Conservation (phyloP, 139 green algal species). For the Picochlorum sp. region DNA sequence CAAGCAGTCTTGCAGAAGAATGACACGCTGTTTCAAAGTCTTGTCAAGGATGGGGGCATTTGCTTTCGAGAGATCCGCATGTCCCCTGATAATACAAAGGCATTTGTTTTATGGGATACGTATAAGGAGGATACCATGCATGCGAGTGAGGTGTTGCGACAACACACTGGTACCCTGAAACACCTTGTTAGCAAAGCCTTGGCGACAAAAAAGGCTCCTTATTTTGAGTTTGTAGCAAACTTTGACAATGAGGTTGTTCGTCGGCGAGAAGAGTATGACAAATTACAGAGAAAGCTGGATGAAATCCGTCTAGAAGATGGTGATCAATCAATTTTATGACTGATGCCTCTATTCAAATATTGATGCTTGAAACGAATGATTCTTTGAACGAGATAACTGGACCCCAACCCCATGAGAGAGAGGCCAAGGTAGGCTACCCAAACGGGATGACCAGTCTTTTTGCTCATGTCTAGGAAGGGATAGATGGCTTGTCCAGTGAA, state of each 20-base stretch:
- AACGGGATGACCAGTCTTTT: not conserved
- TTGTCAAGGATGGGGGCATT: conserved; percentile 21
- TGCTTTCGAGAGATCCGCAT: conserved; percentile 31
- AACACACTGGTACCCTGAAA: conserved; percentile 6
- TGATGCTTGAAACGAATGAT: conserved; percentile 6
- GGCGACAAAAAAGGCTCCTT: conserved; percentile 19
- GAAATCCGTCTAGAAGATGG: not conserved
- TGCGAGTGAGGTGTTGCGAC: not conserved
- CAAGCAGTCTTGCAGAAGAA: conserved; percentile 12
- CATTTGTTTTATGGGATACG: conserved; percentile 42
- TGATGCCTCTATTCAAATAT: not conserved
- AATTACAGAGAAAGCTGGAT: conserved; percentile 20
- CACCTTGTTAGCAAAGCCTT: conserved; percentile 13
- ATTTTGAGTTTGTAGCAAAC: conserved; percentile 34
- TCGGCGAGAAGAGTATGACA: conserved; percentile 14
- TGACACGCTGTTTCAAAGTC: conserved; percentile 1
- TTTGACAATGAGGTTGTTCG: no score
- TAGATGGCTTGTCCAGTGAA: conserved; percentile 8
- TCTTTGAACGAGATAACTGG: not conserved
- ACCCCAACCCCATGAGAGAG: not conserved
- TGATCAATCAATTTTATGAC: no score
- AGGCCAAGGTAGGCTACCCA: conserved; percentile 6
- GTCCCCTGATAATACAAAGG: conserved; percentile 44
- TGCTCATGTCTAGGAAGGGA: conserved; percentile 10
- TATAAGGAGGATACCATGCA: not conserved